Conservation (phyloP, 805 yeast species). For the Spathaspora hagerdaliae region DNA sequence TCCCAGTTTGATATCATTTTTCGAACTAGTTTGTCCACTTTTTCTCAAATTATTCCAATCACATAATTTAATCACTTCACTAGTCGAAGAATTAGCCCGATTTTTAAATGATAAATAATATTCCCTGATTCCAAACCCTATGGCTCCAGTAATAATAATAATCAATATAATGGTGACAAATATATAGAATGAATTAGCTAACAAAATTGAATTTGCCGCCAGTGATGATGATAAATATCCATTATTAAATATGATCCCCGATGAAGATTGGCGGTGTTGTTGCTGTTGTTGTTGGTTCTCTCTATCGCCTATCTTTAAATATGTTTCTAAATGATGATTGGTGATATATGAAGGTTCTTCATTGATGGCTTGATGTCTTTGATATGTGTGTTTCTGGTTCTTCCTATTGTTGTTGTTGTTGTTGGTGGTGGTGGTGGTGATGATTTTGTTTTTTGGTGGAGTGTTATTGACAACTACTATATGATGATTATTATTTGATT, state of each 20-base stretch:
- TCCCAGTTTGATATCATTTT: background rate
- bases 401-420: background rate
- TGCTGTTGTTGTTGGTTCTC: background rate
- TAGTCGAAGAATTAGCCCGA: conserved; percentile 6
- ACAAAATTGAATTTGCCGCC: background rate
- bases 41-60: conserved; percentile 5
- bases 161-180: conserved; percentile 19
- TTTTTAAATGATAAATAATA: conserved; percentile 10
- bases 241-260: background rate
- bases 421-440: background rate
- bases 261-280: background rate
- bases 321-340: conserved; percentile 2
- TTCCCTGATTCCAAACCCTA: conserved; percentile 23
- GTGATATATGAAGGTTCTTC: background rate
- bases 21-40: background rate
- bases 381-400: conserved; percentile 1
- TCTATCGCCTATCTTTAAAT: conserved; percentile 1
- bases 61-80: conserved; percentile 3
- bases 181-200: conserved; percentile 23
- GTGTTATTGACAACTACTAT: too few species aligned
- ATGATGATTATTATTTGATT: too few species aligned
- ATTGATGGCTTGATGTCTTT: background rate
- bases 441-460: background rate
- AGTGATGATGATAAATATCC: background rate
- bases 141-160: conserved; percentile 16